Percentiles rank a stretch among this genome's conserved stretches.
Evolutionary conservation across 768 basidiomycete genomes (phyloP).

Genomic region (Mycena latifolia): DNA sequence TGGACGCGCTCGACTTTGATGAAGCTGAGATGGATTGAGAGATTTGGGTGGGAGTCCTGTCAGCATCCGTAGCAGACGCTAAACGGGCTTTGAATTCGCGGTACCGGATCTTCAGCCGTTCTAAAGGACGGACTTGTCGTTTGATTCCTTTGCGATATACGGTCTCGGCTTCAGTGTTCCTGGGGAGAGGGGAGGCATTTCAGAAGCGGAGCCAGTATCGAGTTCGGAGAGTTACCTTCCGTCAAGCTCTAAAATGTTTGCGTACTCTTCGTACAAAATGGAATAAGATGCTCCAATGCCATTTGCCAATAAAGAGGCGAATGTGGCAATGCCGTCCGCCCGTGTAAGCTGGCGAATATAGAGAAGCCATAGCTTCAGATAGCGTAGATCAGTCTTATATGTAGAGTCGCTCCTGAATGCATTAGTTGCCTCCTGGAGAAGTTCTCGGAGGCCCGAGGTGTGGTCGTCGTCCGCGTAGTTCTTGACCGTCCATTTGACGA

Average conservation of each 20-base stretch:
- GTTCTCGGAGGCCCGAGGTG: conserved; percentile 79
- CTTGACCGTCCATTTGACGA: conserved; percentile 91
- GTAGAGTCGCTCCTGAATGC: conserved; percentile 86
- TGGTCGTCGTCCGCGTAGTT: conserved; percentile 79
- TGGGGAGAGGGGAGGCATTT: conserved; percentile 48
- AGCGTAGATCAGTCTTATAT: conserved; percentile 90
- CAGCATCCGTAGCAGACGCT: conserved; percentile 49
- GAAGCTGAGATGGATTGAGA: conserved; percentile 37
- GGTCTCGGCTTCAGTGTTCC: conserved; percentile 81
- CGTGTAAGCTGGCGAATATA: conserved; percentile 87
- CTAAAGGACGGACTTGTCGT: conserved; percentile 84
- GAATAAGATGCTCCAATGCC: conserved; percentile 85
- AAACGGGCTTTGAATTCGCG: conserved; percentile 80
- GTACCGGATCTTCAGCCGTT: conserved; percentile 86
- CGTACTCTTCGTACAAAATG: conserved; percentile 93
- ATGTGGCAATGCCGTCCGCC: conserved; percentile 75
- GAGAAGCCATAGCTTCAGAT: conserved; percentile 92
- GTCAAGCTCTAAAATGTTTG: conserved; percentile 77
- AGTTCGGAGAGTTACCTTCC: conserved; percentile 71
- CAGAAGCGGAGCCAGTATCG: conserved; percentile 3
- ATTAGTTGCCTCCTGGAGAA: conserved; percentile 87
- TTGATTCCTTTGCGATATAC: conserved; percentile 88
- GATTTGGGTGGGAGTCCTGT: conserved; percentile 40
- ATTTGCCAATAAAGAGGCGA: conserved; percentile 77
- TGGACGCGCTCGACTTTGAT: conserved; percentile 46